Evolutionary conservation across 2,329 filamentous ascomycete species (phyloP).

Genomic region (Aureobasidium sp.): DNA sequence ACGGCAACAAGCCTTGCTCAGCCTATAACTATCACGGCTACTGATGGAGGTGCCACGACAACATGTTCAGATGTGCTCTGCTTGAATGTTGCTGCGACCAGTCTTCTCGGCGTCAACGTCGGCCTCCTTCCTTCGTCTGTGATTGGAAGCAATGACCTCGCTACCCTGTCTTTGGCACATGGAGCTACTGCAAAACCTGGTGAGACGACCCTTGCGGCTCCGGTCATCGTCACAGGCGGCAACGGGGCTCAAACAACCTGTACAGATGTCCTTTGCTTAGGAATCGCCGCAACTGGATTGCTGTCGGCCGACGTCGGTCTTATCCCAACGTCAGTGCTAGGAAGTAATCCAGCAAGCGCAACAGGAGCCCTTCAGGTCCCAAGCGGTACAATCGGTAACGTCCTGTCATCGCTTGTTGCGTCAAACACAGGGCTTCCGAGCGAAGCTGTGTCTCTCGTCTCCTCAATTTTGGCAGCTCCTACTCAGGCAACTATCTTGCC

Average conservation of each 20-base stretch:
- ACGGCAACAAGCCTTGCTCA: neutral
- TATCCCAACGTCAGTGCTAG: neutral
- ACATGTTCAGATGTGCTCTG: neutral
- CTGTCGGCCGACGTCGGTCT: neutral
- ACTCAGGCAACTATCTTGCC: neutral
- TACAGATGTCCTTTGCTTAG: neutral
- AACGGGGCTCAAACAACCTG: neutral
- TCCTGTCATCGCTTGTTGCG: neutral
- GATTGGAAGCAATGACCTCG: neutral
- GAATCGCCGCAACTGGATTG: neutral
- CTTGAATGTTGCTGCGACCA: neutral
- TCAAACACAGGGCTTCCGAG: neutral
- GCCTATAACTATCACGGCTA: neutral
- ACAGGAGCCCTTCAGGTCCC: neutral
- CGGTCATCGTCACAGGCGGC: neutral
- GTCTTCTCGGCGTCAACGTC: neutral
- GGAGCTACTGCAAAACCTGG: neutral
- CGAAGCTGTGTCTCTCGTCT: neutral
- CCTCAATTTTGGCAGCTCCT: neutral
- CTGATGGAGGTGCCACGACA: neutral
- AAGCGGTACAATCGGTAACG: neutral
- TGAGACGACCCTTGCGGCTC: neutral
- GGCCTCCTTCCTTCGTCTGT: neutral
- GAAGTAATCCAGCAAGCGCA: neutral
- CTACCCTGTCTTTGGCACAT: neutral